Conservation (phyloP, 1,284 basidiomycete species). For the Ustanciosporium gigantosporum region DNA sequence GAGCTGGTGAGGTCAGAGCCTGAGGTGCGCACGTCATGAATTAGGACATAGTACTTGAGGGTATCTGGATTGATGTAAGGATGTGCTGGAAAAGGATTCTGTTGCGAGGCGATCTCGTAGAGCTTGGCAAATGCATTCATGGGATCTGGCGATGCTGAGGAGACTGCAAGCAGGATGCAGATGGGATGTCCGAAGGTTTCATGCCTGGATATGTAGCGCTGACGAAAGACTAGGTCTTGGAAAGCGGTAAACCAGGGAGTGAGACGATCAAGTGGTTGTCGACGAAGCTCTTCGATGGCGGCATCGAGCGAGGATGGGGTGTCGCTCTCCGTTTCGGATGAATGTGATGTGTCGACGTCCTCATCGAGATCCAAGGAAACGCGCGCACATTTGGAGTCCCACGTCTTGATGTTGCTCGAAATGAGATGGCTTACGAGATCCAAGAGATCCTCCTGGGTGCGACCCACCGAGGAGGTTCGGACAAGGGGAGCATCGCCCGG, state of each 20-base stretch:
- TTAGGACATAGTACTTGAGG: conserved; percentile 54
- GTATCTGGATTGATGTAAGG: conserved; percentile 51
- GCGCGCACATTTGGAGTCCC: conserved; percentile 18
- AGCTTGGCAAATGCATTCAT: conserved; percentile 57
- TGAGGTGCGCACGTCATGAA: conserved; percentile 47
- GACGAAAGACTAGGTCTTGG: conserved; percentile 29
- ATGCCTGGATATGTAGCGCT: conserved; percentile 36
- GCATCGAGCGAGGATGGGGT: not conserved
- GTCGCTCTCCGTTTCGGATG: not conserved
- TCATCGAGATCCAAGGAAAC: not conserved
- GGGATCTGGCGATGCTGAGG: conserved; percentile 48
- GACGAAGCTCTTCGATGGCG: conserved; percentile 1
- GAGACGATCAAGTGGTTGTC: conserved; percentile 19
- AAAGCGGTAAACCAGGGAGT: conserved; percentile 49
- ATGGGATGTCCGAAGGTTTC: conserved; percentile 45
- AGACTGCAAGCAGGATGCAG: conserved; percentile 47
- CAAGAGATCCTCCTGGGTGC: conserved; percentile 23
- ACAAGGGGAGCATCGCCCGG: not conserved
- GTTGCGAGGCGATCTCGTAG: conserved; percentile 40
- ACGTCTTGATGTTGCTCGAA: conserved; percentile 38
- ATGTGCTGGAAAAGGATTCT: conserved; percentile 33
- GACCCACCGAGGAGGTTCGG: conserved; percentile 6
- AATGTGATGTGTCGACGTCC: not conserved
- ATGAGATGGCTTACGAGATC: conserved; percentile 42
- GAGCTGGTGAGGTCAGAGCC: conserved; percentile 44